Conservation (phyloP, 2,329 filamentous ascomycete genomes). For the Lizonia empirigonia region DNA sequence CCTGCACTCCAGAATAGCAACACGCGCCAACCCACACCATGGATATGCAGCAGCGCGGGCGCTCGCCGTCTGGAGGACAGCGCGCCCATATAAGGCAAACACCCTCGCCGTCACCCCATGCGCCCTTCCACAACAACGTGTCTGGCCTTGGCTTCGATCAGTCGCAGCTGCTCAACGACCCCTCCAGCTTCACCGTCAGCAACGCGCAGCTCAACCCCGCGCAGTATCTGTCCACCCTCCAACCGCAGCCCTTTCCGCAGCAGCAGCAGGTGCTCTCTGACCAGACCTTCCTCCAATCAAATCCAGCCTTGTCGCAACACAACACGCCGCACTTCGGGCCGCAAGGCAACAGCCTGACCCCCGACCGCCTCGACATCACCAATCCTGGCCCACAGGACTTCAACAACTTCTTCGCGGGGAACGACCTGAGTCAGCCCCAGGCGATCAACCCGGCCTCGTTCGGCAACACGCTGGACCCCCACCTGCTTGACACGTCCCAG, state of each 20-base stretch:
- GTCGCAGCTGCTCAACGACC: slow-evolving; percentile 37
- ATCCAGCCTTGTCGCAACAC: slow-evolving; percentile 58
- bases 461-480: slow-evolving; percentile 51
- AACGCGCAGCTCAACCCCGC: slow-evolving; percentile 44
- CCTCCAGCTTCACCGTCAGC: slow-evolving; percentile 38
- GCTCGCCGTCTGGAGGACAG: slow-evolving; percentile 66
- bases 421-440: slow-evolving; percentile 60
- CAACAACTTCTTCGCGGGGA: slow-evolving; percentile 61
- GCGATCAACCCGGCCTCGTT: slow-evolving; percentile 66
- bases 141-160: slow-evolving; percentile 63
- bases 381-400: slow-evolving; percentile 46
- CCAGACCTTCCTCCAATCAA: slow-evolving; percentile 50
- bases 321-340: slow-evolving; percentile 55
- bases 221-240: slow-evolving; percentile 49
- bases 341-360: slow-evolving; percentile 47
- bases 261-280: slow-evolving; percentile 51
- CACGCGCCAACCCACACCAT: slow-evolving; percentile 11
- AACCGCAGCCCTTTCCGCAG: slow-evolving; percentile 50
- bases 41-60: slow-evolving; percentile 58
- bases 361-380: slow-evolving; percentile 45
- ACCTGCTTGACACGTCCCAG: slow-evolving; percentile 49
- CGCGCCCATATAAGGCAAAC: slow-evolving; percentile 69
- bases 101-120: slow-evolving; percentile 66
- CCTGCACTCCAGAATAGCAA: slow-evolving; percentile 19
- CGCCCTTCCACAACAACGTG: slow-evolving; percentile 60